Evolutionary conservation across 2,329 filamentous ascomycete species (phyloP).

Genomic region (Colletotrichum spaethianum): DNA sequence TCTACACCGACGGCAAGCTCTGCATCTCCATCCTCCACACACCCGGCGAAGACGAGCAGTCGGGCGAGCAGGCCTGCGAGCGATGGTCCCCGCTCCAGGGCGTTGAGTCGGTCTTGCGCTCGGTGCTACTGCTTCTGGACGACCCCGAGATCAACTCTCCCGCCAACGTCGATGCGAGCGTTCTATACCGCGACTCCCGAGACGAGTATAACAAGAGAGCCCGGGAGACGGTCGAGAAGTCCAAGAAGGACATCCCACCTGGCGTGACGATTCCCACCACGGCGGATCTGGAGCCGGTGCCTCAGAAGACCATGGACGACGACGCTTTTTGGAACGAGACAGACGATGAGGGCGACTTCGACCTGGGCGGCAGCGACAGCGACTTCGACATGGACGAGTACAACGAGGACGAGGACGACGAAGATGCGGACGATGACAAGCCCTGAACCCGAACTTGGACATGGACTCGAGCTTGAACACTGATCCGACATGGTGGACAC

Average conservation of each 20-base stretch:
- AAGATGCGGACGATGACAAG: slow-evolving; percentile 57
- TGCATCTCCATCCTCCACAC: slow-evolving; percentile 98
- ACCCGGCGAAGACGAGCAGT: slow-evolving; percentile 93
- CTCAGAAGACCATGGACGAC: slow-evolving; percentile 75
- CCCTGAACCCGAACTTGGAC: slow-evolving; percentile 6
- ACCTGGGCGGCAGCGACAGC: slow-evolving; percentile 75
- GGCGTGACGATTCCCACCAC: slow-evolving; percentile 88
- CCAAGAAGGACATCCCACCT: slow-evolving; percentile 83
- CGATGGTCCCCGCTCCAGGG: slow-evolving; percentile 96
- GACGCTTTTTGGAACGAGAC: slow-evolving; percentile 87
- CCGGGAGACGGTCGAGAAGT: slow-evolving; percentile 77
- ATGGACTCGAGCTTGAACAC: background rate
- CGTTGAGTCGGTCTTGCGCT: slow-evolving; percentile 94
- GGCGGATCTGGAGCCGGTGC: slow-evolving; percentile 71
- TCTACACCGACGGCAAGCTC: slow-evolving; percentile 90
- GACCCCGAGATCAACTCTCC: slow-evolving; percentile 94
- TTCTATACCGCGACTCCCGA: slow-evolving; percentile 84
- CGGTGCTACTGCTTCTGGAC: slow-evolving; percentile 91
- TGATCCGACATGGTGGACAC: background rate
- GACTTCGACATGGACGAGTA: slow-evolving; percentile 75
- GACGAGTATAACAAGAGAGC: slow-evolving; percentile 79
- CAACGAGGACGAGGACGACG: slow-evolving; percentile 70
- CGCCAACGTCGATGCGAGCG: slow-evolving; percentile 93
- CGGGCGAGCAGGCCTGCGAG: slow-evolving; percentile 89
- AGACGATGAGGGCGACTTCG: slow-evolving; percentile 82